Evolutionary conservation across 208 protist genomes (phyloP), one percentile per base, ranked within the genome.

Genomic region (Leishmania major): DNA sequence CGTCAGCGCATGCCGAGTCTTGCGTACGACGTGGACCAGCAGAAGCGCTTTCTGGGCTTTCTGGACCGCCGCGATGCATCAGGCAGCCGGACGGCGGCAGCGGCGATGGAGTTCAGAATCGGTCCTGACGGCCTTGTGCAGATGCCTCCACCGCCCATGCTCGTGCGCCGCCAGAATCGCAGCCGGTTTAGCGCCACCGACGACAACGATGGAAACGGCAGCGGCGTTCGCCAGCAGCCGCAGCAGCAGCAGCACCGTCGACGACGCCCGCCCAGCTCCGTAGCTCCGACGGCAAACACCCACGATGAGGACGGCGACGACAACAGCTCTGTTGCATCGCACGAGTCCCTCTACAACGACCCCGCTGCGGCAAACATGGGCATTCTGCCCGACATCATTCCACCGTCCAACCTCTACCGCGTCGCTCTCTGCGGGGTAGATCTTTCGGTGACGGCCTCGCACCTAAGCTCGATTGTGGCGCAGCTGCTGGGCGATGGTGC

Each of bases 371-470:
- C 78, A 47, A 64, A 79, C n/a, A 62, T 78, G 40, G 82, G 82
- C 53, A 76, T 86, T 40, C 43, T 86, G 55, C 82, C 82, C 3
- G 82, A 86, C 53, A 69, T 86, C 59, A 53, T 82, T 2, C 82
- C 82, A 15, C 82, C 82, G n/a, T 86, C 82, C 10, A 81, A 86
- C 43, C 77, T 86, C 15, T 82, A 81, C 82, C 89, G 84, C 22
- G 87, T 94, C 43, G 87, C 85, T 8, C 64, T 96, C 62, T 93
- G 91, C 86, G 90, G 91, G 37, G 92, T 96, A 7, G 93, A 96
- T 60, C 85, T 92, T 40, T 79, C 86, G 45, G 81, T 95, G 37
- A 86, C 88, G 25, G 74, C 75, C 22, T 77, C 80, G 19, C 93
- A 96, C 70, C 45, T 96, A 6, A 71, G 74, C 35, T 93, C 90